A percentile compares a stretch with the other conserved stretches of the same genome.
Conservation (phyloP, 495 filamentous ascomycete genomes). For the Arthonia radiata region DNA sequence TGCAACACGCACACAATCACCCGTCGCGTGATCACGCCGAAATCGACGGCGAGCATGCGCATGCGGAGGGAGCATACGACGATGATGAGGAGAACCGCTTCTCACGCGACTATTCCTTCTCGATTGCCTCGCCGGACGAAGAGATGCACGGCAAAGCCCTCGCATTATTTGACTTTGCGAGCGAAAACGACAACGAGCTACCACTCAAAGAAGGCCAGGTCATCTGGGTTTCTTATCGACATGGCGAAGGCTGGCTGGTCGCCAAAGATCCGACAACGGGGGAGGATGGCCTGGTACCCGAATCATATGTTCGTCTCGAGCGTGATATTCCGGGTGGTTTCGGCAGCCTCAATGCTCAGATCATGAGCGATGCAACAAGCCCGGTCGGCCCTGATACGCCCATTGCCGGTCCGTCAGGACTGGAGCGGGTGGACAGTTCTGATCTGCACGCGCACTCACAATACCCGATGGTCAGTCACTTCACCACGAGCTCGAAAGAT, state of each 20-base stretch:
- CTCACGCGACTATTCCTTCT: constrained; percentile 78
- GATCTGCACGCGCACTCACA: constrained; percentile 20
- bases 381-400: constrained; percentile 4
- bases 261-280: constrained; percentile 88
- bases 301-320: constrained; percentile 85
- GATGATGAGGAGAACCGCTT: constrained; percentile 34
- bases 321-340: constrained; percentile 64
- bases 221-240: constrained; percentile 85
- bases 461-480: constrained; percentile 42
- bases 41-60: constrained; percentile 17
- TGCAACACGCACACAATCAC: constrained; percentile 24
- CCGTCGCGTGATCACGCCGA: constrained; percentile 31
- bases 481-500: constrained; percentile 53
- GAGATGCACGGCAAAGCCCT: constrained; percentile 96
- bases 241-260: constrained; percentile 92
- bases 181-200: constrained; percentile 91
- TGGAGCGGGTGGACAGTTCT: constrained; percentile 12
- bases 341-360: constrained; percentile 22
- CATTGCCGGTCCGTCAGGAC: constrained; percentile 14
- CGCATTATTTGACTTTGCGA: constrained; percentile 78
- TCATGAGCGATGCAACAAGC: constrained; percentile 8
- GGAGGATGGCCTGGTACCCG: constrained; percentile 72
- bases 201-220: constrained; percentile 84
- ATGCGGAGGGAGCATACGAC: constrained; percentile 11
- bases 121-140: constrained; percentile 83